Base-by-base conservation (phyloP, 2,329 filamentous ascomycete species). In the Talaromyces sp. region DNA sequence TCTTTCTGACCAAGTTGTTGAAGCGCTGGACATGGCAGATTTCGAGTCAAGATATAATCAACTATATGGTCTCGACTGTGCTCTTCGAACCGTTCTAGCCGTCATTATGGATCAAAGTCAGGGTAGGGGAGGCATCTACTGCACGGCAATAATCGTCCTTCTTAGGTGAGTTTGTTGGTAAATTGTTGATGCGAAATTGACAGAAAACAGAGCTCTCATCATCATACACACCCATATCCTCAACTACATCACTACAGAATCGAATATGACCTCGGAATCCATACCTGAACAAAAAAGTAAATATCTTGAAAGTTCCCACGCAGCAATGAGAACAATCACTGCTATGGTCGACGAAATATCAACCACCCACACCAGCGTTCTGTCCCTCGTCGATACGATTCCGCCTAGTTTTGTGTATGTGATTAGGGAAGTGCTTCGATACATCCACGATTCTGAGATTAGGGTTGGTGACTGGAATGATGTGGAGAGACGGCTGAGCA, bases 341-440 rank as follows among this genome's bases (percentile, higher is more conserved):
- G 72, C 67, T 9, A 70, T 73, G 48, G 67, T 70, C 8, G 43
- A 66, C 22, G 71, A 73, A 37, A 69, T 72, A 43, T 65, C 64
- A 31, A 8, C 9, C 16, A 24, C 31, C 19, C 48, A 67, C 37
- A 41, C 27, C 35, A 27, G 22, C 1, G 7, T 48, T 19, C 24
- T 64, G 11, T 16, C 16, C 22, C 47, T 63, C 8, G 24, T 63
- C 2, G 62, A 63, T 16, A 58, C 41, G 14, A 19, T 58, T 14
- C 62, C 62, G n/a, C 62, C 62, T 50, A 48, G 41, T 31, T 58
- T 39, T 33, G 31, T 24, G 24, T 63, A 47, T 24, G 24, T 27
- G 11, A 58, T 63, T 3, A 27, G 19, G 27, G 22, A 54, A 19
- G 24, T 43, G 13, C 33, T 63, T 33, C 2, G 2, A 48, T 31